Conservation (phyloP, 805 yeast genomes). For the Nakazawaea wyomingensis region DNA sequence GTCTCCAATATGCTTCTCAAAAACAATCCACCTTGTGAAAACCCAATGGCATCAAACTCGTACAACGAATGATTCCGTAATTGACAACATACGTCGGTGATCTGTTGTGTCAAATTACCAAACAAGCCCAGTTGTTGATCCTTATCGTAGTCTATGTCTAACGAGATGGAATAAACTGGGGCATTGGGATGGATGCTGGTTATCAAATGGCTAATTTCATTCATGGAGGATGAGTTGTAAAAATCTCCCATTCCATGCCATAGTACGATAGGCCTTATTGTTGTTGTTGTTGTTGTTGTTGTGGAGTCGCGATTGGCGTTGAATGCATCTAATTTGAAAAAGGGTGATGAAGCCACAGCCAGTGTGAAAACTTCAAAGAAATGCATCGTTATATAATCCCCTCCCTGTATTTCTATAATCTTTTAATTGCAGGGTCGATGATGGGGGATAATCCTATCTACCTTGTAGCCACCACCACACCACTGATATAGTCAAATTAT, state of each 20-base stretch:
- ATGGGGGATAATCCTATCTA: no score
- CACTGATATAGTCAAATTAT: no score
- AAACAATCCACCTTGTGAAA: constrained; percentile 82
- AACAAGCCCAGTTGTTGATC: constrained; percentile 54
- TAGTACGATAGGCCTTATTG: constrained; percentile 47
- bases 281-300: no score
- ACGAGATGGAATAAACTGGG: constrained; percentile 46
- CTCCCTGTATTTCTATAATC: no score
- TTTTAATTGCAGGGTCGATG: no score
- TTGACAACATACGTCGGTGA: constrained; percentile 51
- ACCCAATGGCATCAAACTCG: constrained; percentile 74
- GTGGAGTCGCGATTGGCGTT: no score
- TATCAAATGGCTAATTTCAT: constrained; percentile 37
- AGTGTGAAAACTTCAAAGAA: background rate
- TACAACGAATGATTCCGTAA: constrained; percentile 37
- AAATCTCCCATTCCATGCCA: constrained; percentile 88
- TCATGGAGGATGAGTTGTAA: constrained; percentile 57
- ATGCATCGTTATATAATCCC: no score
- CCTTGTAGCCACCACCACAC: no score
- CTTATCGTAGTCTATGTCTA: constrained; percentile 41
- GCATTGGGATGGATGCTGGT: constrained; percentile 42
- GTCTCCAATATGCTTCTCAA: constrained; percentile 61
- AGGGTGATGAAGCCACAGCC: background rate
- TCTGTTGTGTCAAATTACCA: constrained; percentile 54
- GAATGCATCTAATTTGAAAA: background rate